These are phyloP conservation scores for Paramyrothecium sp. DNA, from an alignment of 2,329 filamentous ascomycete species.

Conservation along the genomic window DNA sequence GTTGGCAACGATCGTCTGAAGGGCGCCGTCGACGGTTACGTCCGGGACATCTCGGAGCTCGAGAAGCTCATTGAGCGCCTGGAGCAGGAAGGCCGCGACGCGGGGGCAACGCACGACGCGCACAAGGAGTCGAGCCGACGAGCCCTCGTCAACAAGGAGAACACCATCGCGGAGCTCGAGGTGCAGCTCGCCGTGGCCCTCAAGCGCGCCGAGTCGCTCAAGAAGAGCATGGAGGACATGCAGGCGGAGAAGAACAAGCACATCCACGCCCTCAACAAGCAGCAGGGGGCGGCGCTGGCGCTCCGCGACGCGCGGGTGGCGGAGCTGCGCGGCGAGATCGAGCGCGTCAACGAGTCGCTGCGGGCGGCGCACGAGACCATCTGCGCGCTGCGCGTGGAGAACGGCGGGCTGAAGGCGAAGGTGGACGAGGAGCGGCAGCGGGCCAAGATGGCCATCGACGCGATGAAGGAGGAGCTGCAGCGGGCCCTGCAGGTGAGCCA, in stretches of 20 bases:
- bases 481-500: slow-evolving; percentile 45
- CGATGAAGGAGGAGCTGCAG: slow-evolving; percentile 51
- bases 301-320: slow-evolving; percentile 47
- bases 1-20: slow-evolving; percentile 48
- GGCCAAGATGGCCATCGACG: slow-evolving; percentile 44
- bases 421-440: slow-evolving; percentile 36
- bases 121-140: slow-evolving; percentile 31
- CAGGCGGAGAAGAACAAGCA: slow-evolving; percentile 31
- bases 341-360: slow-evolving; percentile 43
- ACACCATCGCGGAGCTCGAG: slow-evolving; percentile 41
- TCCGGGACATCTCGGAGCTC: slow-evolving; percentile 51
- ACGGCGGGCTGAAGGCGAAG: slow-evolving; percentile 32
- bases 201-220: slow-evolving; percentile 35
- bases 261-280: slow-evolving; percentile 32
- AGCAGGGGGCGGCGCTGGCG: slow-evolving; percentile 47
- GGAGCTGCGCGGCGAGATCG: slow-evolving; percentile 49
- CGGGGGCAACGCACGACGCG: slow-evolving; percentile 26
- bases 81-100: slow-evolving; percentile 36
- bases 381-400: slow-evolving; percentile 44
- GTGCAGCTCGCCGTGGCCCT: slow-evolving; percentile 39
- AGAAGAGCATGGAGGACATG: slow-evolving; percentile 33
- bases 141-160: slow-evolving; percentile 33
- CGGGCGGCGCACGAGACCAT: slow-evolving; percentile 46
- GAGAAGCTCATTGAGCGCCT: slow-evolving; percentile 49
- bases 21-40: slow-evolving; percentile 50